Conservation (phyloP, 2,329 filamentous ascomycete genomes). For the Phoma sp. region DNA sequence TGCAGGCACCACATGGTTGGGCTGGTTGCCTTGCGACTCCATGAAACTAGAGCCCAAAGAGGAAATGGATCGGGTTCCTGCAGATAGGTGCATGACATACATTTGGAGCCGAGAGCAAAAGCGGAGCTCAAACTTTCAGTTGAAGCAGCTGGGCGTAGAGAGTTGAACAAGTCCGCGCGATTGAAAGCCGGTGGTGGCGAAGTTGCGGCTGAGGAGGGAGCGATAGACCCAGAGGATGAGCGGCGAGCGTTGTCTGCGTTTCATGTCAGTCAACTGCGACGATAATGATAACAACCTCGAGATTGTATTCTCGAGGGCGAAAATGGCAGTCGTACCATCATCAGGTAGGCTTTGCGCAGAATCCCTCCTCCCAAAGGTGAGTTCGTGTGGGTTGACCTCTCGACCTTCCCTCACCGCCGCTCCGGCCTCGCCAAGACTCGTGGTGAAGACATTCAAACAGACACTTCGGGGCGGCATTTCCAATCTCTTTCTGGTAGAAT, state of each 20-base stretch:
- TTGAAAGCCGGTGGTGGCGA: slow-evolving; percentile 30
- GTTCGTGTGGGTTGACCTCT: slow-evolving; percentile 19
- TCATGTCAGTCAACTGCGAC: slow-evolving; percentile 15
- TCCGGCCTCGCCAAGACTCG: slow-evolving; percentile 36
- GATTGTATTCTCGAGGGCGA: not conserved
- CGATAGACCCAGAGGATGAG: slow-evolving; percentile 31
- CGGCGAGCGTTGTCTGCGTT: slow-evolving; percentile 25
- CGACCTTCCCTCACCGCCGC: slow-evolving; percentile 36
- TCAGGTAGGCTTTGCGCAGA: slow-evolving; percentile 33
- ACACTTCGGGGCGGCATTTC: slow-evolving; percentile 46
- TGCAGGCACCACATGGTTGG: slow-evolving; percentile 5
- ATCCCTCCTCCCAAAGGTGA: slow-evolving; percentile 33
- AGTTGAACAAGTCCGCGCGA: slow-evolving; percentile 31
- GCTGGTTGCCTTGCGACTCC: slow-evolving; percentile 14
- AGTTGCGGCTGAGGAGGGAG: slow-evolving; percentile 22
- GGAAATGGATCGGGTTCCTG: slow-evolving; percentile 34
- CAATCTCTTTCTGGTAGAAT: slow-evolving; percentile 17
- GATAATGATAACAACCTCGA: not conserved
- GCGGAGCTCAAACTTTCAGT: slow-evolving; percentile 32
- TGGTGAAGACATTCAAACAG: slow-evolving; percentile 46
- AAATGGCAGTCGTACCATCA: slow-evolving; percentile 25
- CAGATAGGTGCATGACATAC: slow-evolving; percentile 35
- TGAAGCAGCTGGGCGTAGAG: slow-evolving; percentile 32
- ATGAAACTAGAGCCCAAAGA: slow-evolving; percentile 21
- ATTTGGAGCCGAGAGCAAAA: slow-evolving; percentile 29